Percentiles rank a stretch among this genome's conserved stretches.
These are phyloP conservation scores for Beauveria bassiana DNA, from an alignment of 2,329 filamentous ascomycete species.

Conservation along the genomic window DNA sequence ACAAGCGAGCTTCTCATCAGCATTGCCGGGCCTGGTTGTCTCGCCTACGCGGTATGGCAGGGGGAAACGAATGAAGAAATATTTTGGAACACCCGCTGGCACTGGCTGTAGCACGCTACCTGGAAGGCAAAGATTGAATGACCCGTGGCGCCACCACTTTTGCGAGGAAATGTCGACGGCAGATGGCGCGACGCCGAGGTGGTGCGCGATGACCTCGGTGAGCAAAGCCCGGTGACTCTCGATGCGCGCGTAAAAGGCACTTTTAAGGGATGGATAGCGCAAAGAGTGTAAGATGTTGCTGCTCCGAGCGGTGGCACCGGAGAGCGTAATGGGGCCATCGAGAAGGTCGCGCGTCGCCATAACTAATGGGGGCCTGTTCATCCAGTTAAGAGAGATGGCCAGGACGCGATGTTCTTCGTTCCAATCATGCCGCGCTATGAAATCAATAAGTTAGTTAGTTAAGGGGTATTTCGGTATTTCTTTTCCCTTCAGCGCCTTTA, in stretches of 20 bases:
- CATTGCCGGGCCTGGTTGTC: slow-evolving; percentile 23
- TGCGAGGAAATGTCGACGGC: slow-evolving; percentile 12
- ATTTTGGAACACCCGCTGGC: not conserved
- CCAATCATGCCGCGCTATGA: too few species aligned
- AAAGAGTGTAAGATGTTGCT: too few species aligned
- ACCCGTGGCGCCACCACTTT: slow-evolving; percentile 19
- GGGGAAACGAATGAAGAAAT: slow-evolving; percentile 21
- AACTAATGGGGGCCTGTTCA: too few species aligned
- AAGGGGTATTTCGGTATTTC: too few species aligned
- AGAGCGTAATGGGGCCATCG: too few species aligned
- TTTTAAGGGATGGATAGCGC: not conserved
- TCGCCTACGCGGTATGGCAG: slow-evolving; percentile 31
- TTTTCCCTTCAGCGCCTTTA: too few species aligned
- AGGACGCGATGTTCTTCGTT: too few species aligned
- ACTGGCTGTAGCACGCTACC: not conserved
- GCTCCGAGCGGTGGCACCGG: too few species aligned
- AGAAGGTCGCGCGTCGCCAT: too few species aligned
- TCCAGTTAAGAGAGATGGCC: too few species aligned
- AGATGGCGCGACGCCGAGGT: not conserved
- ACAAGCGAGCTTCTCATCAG: slow-evolving; percentile 32
- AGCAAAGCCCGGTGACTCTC: slow-evolving; percentile 1
- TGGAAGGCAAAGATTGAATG: slow-evolving; percentile 28
- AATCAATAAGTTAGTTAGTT: too few species aligned
- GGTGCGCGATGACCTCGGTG: not conserved
- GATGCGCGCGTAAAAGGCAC: slow-evolving; percentile 12